A percentile compares a stretch with the other conserved stretches of the same genome.
Evolutionary conservation across 495 filamentous ascomycete genomes (phyloP).

Genomic region (Aspergillus carlsbadensis): DNA sequence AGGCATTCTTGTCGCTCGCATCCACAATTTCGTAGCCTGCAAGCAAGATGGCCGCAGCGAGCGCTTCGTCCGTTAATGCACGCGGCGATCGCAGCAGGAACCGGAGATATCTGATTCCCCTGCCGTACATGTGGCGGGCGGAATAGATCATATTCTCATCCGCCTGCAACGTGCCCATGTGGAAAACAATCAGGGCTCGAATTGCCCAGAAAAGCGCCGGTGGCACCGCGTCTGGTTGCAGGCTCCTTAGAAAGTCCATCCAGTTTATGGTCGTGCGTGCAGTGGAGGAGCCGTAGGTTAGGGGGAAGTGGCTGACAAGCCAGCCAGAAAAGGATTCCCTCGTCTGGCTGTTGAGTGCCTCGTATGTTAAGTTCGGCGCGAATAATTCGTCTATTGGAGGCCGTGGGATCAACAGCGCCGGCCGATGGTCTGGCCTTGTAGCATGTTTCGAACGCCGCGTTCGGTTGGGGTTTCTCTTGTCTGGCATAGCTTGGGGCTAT

Average conservation of each 20-base stretch:
- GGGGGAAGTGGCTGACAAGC: background rate
- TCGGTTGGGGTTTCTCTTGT: too few species aligned
- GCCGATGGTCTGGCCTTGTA: too few species aligned
- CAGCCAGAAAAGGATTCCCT: background rate
- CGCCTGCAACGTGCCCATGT: background rate
- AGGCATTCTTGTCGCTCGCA: too few species aligned
- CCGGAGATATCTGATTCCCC: too few species aligned
- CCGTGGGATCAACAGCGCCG: background rate
- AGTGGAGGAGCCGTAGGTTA: background rate
- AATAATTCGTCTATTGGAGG: background rate
- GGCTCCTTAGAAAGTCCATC: background rate
- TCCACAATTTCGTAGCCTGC: too few species aligned
- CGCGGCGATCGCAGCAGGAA: too few species aligned
- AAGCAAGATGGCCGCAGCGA: too few species aligned
- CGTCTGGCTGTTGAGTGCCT: background rate
- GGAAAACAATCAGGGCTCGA: background rate
- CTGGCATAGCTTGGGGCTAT: too few species aligned
- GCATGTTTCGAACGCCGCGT: too few species aligned
- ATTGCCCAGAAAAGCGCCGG: background rate
- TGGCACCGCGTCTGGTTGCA: background rate
- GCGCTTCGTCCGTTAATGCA: too few species aligned
- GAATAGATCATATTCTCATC: too few species aligned
- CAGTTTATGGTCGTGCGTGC: background rate
- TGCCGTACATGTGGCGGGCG: too few species aligned
- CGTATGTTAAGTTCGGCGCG: background rate